Conservation (phyloP, 2,329 filamentous ascomycete genomes). For the Penicillium rolfsii region DNA sequence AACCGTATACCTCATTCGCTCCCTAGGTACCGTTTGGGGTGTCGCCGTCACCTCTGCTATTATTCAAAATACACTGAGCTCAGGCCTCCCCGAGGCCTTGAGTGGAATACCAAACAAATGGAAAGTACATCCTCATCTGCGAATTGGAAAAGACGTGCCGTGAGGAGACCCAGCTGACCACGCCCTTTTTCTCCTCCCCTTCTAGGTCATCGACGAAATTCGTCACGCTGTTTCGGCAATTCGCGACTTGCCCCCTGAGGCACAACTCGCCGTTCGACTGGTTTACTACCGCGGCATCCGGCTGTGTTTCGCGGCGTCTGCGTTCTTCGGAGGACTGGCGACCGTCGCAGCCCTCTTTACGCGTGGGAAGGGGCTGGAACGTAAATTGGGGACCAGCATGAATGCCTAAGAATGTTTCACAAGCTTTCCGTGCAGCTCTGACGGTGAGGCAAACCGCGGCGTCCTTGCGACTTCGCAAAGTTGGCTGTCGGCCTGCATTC, state of each 20-base stretch:
- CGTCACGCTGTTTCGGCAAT: slow-evolving; percentile 64
- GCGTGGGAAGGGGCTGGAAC: slow-evolving; percentile 40
- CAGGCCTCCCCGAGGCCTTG: slow-evolving; percentile 58
- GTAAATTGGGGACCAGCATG: slow-evolving; percentile 8
- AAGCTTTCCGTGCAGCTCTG: background rate
- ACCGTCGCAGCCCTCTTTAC: slow-evolving; percentile 54
- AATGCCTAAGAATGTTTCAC: background rate
- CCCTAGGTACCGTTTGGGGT: slow-evolving; percentile 66
- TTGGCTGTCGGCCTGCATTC: background rate
- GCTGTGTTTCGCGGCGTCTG: slow-evolving; percentile 61
- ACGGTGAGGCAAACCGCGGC: background rate
- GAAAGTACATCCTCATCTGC: slow-evolving; percentile 52
- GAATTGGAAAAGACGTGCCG: background rate
- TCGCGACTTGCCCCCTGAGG: slow-evolving; percentile 57
- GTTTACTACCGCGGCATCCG: slow-evolving; percentile 65
- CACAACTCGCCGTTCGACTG: slow-evolving; percentile 59
- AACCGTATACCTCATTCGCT: slow-evolving; percentile 66
- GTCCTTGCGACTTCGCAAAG: background rate
- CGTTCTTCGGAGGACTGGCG: slow-evolving; percentile 55
- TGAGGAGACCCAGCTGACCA: slow-evolving; percentile 31
- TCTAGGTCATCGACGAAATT: slow-evolving; percentile 63
- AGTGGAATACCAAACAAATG: slow-evolving; percentile 61
- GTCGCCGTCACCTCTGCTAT: slow-evolving; percentile 66
- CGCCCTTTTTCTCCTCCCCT: slow-evolving; percentile 18
- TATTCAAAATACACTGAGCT: slow-evolving; percentile 63